phyloP scores from a whole-genome alignment of 768 basidiomycete species.

The Rossbeevera mucosa region DNA sequence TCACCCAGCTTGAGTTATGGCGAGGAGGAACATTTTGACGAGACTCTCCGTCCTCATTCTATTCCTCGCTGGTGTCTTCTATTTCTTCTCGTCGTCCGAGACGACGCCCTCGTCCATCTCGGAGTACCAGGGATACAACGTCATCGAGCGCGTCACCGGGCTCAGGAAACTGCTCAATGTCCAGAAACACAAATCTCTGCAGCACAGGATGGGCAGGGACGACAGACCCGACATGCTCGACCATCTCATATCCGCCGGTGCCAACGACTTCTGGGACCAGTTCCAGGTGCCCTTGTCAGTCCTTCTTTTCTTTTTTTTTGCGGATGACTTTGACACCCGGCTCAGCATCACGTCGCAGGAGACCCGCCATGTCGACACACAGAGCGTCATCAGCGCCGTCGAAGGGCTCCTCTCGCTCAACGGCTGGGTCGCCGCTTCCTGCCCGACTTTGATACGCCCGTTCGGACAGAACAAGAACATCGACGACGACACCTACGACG shows the following conservation, averaged over 20 bases:
- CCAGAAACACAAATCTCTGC: constrained; percentile 83
- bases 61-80: constrained; percentile 18
- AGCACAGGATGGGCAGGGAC: constrained; percentile 84
- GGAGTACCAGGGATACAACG: constrained; percentile 54
- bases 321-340: too few relatives aligned
- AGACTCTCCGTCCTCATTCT: constrained; percentile 17
- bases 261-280: constrained; percentile 84
- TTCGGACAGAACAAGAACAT: constrained; percentile 89
- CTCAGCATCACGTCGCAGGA: constrained; percentile 73
- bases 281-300: constrained; percentile 90
- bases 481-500: constrained; percentile 70
- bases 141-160: constrained; percentile 60
- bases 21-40: constrained; percentile 28
- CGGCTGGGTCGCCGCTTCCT: constrained; percentile 96
- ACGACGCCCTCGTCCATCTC: constrained; percentile 18
- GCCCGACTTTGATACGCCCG: constrained; percentile 89
- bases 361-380: constrained; percentile 84
- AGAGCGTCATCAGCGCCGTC: constrained; percentile 83
- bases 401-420: constrained; percentile 94
- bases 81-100: constrained; percentile 19
- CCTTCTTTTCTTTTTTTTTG: neutral
- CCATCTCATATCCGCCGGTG: constrained; percentile 69
- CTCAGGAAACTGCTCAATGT: constrained; percentile 71
- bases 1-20: constrained; percentile 18
- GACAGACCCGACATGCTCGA: constrained; percentile 77